A percentile compares a stretch with the other conserved stretches of the same genome.
phyloP scores from a whole-genome alignment of 805 yeast species.

The Lipomyces yamanashiensis region DNA sequence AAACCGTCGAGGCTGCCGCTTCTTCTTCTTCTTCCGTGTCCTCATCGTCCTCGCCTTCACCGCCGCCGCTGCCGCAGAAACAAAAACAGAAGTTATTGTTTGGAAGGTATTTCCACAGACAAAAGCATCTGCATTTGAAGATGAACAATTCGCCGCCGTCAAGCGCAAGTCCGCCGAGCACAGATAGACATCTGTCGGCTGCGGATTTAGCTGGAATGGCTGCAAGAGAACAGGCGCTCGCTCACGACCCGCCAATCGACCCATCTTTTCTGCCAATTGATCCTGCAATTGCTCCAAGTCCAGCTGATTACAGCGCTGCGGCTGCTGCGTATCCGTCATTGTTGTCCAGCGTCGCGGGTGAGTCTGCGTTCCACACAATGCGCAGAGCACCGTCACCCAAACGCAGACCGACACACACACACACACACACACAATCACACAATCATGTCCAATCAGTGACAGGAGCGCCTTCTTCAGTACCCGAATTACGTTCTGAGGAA shows the following conservation, averaged over 20 bases:
- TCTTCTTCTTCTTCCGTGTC: conserved; percentile 23
- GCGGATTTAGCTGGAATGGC: conserved; percentile 20
- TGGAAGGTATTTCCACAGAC: conserved; percentile 16
- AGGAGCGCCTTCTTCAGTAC: conserved; percentile 18
- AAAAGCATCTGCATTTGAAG: conserved; percentile 6
- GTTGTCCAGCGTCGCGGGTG: conserved; percentile 4
- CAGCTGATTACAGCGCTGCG: conserved; percentile 2
- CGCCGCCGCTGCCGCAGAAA: conserved; percentile 10
- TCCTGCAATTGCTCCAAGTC: conserved; percentile 25
- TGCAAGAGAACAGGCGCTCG: conserved; percentile 14
- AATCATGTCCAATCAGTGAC: conserved; percentile 21
- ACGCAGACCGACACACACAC: conserved; percentile 5
- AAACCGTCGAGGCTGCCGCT: conserved; percentile 44
- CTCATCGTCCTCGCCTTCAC: conserved; percentile 23
- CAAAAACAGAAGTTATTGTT: conserved; percentile 15
- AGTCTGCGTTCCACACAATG: conserved; percentile 14
- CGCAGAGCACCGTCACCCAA: conserved; percentile 5
- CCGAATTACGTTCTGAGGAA: conserved; percentile 43
- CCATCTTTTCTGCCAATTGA: conserved; percentile 32
- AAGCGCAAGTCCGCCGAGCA: conserved; percentile 9
- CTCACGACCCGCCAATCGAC: conserved; percentile 24
- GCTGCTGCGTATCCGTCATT: conserved; percentile 3
- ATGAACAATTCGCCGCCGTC: conserved; percentile 24
- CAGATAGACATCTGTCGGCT: conserved; percentile 10
- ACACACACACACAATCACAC: conserved; percentile 1